Base-by-base conservation (phyloP, 2,329 filamentous ascomycete species). In the Dactylellina drechsleri region DNA sequence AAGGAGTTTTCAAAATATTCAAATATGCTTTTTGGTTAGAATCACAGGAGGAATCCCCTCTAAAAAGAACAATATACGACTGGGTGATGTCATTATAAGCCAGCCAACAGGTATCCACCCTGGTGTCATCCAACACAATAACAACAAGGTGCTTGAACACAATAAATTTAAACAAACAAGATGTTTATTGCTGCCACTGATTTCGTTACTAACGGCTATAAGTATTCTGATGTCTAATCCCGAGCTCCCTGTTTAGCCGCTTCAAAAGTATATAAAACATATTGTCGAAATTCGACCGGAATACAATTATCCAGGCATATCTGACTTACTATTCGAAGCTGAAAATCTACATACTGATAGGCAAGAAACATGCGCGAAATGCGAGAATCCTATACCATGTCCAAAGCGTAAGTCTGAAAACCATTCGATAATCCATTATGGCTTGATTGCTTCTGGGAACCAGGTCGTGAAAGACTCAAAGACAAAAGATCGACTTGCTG, bases 121-220 rank as follows among this genome's bases (percentile, higher is more conserved):
- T 16, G 67, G 67, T 7, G 67, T 72, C 15, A 72, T 72, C 15
- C 67, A 72, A 20, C 60, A 72, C 16, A 59, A 72, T 40, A 8
- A 54, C 13, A 59, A 52, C 7, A 59, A 72, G 31, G 20, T 7
- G 23, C 59, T 72, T 15, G 31, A 54, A 3, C 2, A 4, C 23
- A 65, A 28, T 0, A 59, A 60, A 12, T 60, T n/a, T 28, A 5
- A 43, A n/a, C 2, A 6, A n/a, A n/a, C 40, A n/a, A 5, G 40
- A 5, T 43, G 2, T 43, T 16, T 66, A 4, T 47, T 47, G 12
- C 43, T 6, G 47, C 67, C 53, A 18, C 67, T 59, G 8, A 23
- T 15, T 15, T 66, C 54, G 8, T 40, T 72, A 6, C 1, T 59
- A 15, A 65, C 43, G 6, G 67, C 67, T 12, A 66, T 72, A 28